These are phyloP conservation scores for Cinchona pubescens DNA, from an alignment of 257 asterid species.

Conservation along the genomic window DNA sequence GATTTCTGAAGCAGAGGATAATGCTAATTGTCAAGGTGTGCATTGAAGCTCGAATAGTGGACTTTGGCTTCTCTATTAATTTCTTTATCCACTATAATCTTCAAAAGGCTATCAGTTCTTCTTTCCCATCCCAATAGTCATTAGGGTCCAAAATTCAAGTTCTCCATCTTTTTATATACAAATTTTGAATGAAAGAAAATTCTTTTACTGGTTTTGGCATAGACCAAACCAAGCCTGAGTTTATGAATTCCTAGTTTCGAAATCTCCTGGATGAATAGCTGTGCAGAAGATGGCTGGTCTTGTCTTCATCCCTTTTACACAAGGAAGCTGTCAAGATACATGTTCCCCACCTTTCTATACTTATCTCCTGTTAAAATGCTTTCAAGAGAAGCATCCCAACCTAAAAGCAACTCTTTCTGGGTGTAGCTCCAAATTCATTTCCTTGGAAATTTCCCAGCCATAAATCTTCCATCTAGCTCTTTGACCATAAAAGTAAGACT, in stretches of 20 bases:
- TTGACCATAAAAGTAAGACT: neutral
- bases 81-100: neutral
- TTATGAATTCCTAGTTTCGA: neutral
- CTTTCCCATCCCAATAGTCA: neutral
- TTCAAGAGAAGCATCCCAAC: neutral
- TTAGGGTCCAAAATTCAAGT: neutral
- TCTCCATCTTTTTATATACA: neutral
- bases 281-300: neutral
- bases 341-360: neutral
- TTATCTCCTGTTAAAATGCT: neutral
- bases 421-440: neutral
- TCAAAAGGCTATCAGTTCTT: neutral
- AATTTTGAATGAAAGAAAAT: neutral
- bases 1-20: neutral
- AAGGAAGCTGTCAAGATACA: neutral
- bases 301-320: neutral
- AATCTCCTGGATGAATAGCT: neutral
- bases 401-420: neutral
- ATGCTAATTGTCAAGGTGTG: neutral
- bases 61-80: neutral
- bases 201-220: neutral
- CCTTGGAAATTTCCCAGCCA: neutral
- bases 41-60: neutral
- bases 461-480: neutral
- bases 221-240: neutral